Evolutionary conservation across 202 grass and related monocot species (phyloP).

Genomic region (Digitaria exilis): DNA sequence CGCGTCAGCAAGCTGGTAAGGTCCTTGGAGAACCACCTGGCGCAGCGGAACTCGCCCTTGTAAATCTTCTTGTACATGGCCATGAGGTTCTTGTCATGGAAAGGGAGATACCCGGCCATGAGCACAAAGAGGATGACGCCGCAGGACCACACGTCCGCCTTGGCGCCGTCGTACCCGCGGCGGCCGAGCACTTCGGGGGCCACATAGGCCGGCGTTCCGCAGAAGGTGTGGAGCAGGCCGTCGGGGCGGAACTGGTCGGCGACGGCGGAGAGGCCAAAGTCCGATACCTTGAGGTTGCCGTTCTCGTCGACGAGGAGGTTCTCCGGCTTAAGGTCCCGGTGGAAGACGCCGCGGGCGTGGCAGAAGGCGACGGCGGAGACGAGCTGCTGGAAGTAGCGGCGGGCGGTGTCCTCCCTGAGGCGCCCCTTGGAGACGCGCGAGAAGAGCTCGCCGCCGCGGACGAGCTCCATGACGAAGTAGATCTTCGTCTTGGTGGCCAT

Average conservation of each 20-base stretch:
- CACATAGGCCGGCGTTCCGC: slow-evolving; percentile 92
- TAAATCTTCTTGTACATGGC: slow-evolving; percentile 93
- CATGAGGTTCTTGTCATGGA: slow-evolving; percentile 89
- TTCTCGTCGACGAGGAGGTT: slow-evolving; percentile 89
- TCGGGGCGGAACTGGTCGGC: slow-evolving; percentile 74
- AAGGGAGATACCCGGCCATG: slow-evolving; percentile 93
- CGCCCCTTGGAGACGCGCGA: slow-evolving; percentile 85
- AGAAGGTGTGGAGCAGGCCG: slow-evolving; percentile 93
- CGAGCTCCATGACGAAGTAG: slow-evolving; percentile 98
- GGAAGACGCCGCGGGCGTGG: slow-evolving; percentile 93
- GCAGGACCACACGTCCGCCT: slow-evolving; percentile 89
- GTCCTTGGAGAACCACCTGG: slow-evolving; percentile 91
- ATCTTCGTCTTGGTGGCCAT: slow-evolving; percentile 99
- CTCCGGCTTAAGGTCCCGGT: slow-evolving; percentile 96
- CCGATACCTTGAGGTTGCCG: slow-evolving; percentile 89
- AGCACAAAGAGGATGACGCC: slow-evolving; percentile 92
- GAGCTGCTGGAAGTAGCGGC: slow-evolving; percentile 95
- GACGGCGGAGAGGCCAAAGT: slow-evolving; percentile 91
- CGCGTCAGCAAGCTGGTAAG: slow-evolving; percentile 53
- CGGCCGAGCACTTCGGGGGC: slow-evolving; percentile 83
- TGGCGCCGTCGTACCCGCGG: slow-evolving; percentile 83
- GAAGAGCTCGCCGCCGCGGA: slow-evolving; percentile 96
- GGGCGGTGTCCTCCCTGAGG: slow-evolving; percentile 87
- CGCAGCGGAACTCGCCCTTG: slow-evolving; percentile 84
- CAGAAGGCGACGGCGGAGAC: slow-evolving; percentile 84